Evolutionary conservation across 345 rosid genomes (phyloP), one percentile per base, ranked within the genome.

Genomic region (Ceriops tagal): DNA sequence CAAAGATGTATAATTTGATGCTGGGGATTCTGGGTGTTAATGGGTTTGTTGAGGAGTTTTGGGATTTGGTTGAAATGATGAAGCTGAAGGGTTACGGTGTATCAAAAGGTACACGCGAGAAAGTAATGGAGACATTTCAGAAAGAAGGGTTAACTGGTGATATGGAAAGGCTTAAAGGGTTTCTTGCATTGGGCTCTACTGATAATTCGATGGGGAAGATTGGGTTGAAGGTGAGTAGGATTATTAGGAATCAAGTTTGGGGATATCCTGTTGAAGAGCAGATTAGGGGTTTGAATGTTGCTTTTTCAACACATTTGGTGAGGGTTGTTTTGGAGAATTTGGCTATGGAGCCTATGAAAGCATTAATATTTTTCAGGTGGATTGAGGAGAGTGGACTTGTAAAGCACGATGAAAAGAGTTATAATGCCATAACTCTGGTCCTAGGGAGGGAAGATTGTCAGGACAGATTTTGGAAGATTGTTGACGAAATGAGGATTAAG

Each of bases 61-160:
- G 98, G 98, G 79, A 26, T 22, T 80, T 92, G 81, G 88, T 84
- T 77, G 87, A 66, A 73, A 69, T 21, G 22, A 89, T 92, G 97
- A 92, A 85, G 89, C 75, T 66, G 66, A 86, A 83, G 71, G 99
- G 99, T 16, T 91, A 88, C 72, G 98, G 97, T 21, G 83, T 95
- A 8, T 84, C 93, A 1, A 83, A 82, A 59, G 69, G 72, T 24
- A 86, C 90, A 21, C 84, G 89, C 1, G 88, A 95, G 78, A 84
- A 70, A 74, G 86, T 82, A 28, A 78, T 69, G 49, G 85, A 78
- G 70, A 87, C 78, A 56, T 89, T 88, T 80, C 88, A 83, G 86
- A 83, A 80, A 69, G 91, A 90, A 58, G 93, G 96, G 20, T 63
- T 80, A 52, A 73, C 64, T 64, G 57, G 75, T 64, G 96, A 95